Conservation (phyloP, 805 yeast species). For the Yueomyces sp. region DNA sequence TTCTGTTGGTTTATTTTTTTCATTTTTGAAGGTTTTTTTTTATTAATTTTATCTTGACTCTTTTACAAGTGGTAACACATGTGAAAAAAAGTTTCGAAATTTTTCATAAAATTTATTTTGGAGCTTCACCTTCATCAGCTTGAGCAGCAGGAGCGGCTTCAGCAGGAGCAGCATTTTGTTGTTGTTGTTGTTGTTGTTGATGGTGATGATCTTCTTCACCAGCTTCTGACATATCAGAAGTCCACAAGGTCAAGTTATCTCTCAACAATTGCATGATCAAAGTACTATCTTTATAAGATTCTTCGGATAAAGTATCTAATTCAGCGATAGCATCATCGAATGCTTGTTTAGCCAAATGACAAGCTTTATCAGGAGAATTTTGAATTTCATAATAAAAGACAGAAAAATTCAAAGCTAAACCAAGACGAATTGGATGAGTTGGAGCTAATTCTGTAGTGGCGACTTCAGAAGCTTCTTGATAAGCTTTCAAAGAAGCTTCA, state of each 20-base stretch:
- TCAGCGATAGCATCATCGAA: constrained; percentile 99
- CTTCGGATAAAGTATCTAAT: constrained; percentile 93
- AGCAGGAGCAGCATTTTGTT: constrained; percentile 5
- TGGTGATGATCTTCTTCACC: constrained; percentile 42
- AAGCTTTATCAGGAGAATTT: constrained; percentile 97
- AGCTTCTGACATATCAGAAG: constrained; percentile 82
- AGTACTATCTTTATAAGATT: constrained; percentile 96
- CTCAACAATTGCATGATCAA: constrained; percentile 97
- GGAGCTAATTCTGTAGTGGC: constrained; percentile 96
- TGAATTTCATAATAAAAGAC: constrained; percentile 97
- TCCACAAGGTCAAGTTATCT: constrained; percentile 98
- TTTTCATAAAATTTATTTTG: constrained; percentile 9
- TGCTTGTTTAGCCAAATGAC: constrained; percentile 97
- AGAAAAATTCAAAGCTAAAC: constrained; percentile 93
- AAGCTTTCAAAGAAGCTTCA: constrained; percentile 83
- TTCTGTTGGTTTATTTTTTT: no score
- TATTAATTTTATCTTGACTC: not conserved
- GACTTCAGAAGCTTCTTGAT: constrained; percentile 90
- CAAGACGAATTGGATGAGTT: constrained; percentile 96
- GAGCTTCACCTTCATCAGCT: constrained; percentile 21
- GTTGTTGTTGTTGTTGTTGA: constrained; percentile 11
- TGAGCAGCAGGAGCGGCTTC: constrained; percentile 5
- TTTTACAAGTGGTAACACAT: not conserved
- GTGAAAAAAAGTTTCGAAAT: no score
- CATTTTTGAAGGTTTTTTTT: not conserved